Evolutionary conservation across 495 filamentous ascomycete genomes (phyloP).

Genomic region (Daldinia bambusicola): DNA sequence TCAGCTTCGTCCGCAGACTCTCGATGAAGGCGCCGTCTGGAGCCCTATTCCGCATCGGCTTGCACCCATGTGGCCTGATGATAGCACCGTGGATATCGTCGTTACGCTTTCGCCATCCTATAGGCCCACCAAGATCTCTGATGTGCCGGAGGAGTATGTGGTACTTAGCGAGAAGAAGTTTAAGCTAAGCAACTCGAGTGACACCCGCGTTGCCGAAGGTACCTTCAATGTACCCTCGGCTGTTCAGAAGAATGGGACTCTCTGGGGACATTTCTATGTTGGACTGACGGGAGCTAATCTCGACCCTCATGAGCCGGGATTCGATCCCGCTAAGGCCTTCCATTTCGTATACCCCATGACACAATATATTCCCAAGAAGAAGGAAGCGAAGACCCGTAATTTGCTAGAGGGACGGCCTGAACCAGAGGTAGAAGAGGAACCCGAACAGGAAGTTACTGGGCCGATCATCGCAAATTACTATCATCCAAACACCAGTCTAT

Average conservation of each 20-base stretch:
- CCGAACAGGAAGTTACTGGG: slow-evolving; percentile 63
- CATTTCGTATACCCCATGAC: slow-evolving; percentile 88
- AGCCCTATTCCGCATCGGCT: slow-evolving; percentile 78
- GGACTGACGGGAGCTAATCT: slow-evolving; percentile 75
- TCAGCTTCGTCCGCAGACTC: slow-evolving; percentile 66
- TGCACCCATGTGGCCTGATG: slow-evolving; percentile 86
- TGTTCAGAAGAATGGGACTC: slow-evolving; percentile 90
- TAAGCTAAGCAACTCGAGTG: slow-evolving; percentile 80
- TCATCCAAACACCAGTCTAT: slow-evolving; percentile 92
- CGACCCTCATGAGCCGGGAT: slow-evolving; percentile 77
- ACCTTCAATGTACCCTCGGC: slow-evolving; percentile 77
- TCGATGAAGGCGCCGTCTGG: slow-evolving; percentile 71
- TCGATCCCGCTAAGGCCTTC: slow-evolving; percentile 77
- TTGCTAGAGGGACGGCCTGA: slow-evolving; percentile 72
- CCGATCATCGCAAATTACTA: slow-evolving; percentile 86
- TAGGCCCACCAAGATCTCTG: slow-evolving; percentile 71
- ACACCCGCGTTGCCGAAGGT: slow-evolving; percentile 81
- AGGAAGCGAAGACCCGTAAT: slow-evolving; percentile 88
- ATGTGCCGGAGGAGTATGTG: slow-evolving; percentile 64
- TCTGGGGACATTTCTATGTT: slow-evolving; percentile 94
- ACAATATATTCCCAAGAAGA: slow-evolving; percentile 91
- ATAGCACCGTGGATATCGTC: slow-evolving; percentile 81
- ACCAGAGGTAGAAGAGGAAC: slow-evolving; percentile 55
- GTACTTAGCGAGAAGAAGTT: slow-evolving; percentile 85
- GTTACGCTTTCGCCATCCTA: slow-evolving; percentile 85